Evolutionary conservation across 2,329 filamentous ascomycete species (phyloP).

Genomic region (Nothomitra cinnamomea): DNA sequence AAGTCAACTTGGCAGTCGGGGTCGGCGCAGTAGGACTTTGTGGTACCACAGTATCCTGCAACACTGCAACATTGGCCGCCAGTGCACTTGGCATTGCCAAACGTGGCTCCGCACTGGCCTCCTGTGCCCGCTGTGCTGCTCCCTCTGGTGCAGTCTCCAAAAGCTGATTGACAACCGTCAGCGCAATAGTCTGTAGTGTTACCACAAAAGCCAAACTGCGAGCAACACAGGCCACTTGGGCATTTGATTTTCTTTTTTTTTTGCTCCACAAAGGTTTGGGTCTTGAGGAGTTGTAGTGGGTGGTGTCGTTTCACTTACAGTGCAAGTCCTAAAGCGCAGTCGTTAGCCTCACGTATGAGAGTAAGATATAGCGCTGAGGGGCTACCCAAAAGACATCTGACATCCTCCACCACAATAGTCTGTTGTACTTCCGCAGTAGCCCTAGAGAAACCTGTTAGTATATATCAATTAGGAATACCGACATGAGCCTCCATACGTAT

Average conservation of each 20-base stretch:
- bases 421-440: slow-evolving; percentile 18
- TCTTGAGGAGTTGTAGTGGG: slow-evolving; percentile 7
- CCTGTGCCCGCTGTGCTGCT: background rate
- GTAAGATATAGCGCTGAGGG: background rate
- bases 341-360: slow-evolving; percentile 3
- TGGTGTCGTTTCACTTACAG: background rate
- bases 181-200: slow-evolving; percentile 9
- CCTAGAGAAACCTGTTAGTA: slow-evolving; percentile 6
- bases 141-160: slow-evolving; percentile 5
- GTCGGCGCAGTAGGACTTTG: slow-evolving; percentile 12
- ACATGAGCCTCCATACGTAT: slow-evolving; percentile 9
- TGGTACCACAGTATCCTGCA: slow-evolving; percentile 10
- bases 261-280: slow-evolving; percentile 16
- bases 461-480: background rate
- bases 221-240: slow-evolving; percentile 20
- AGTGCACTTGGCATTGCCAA: slow-evolving; percentile 12
- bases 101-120: slow-evolving; percentile 10
- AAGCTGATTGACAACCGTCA: slow-evolving; percentile 6
- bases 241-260: slow-evolving; percentile 15
- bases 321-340: slow-evolving; percentile 1
- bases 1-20: slow-evolving; percentile 24
- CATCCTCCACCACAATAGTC: slow-evolving; percentile 19
- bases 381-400: slow-evolving; percentile 12
- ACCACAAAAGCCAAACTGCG: slow-evolving; percentile 13
- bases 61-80: slow-evolving; percentile 14